Evolutionary conservation across 345 rosid genomes (phyloP), one percentile per base, ranked within the genome.

Genomic region (Citrus medica): DNA sequence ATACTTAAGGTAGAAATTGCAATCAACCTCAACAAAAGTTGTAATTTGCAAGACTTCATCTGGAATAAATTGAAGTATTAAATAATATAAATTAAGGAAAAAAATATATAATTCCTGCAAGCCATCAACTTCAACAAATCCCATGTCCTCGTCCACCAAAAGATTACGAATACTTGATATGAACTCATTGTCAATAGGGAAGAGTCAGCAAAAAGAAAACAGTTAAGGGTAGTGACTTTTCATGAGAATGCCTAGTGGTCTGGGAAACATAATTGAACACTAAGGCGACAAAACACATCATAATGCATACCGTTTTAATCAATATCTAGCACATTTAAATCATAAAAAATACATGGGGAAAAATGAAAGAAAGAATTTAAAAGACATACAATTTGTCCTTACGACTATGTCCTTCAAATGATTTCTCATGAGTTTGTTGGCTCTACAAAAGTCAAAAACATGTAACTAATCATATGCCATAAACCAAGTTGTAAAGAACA

Each of bases 371-470:
- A 30, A 24, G 4, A 63, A 27, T 22, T 17, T 40, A 76, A 73
- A 65, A 24, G 76, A 63, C 84, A 64, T 86, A 88, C 91, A 46
- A 66, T 79, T 81, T 73, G 73, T 73, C 80, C 22, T 81, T 53
- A 58, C 40, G 67, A 27, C 25, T 80, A 71, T 53, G 82, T 21
- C 71, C 73, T 5, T 40, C 69, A 74, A 53, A 61, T 27, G 80
- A 69, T 60, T 84, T 73, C 35, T 53, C 38, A 62, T 75, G 71
- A 66, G 78, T 40, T 66, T 56, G 69, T 53, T 74, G 68, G 42
- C 76, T 84, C 86, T 81, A 60, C 67, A 81, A 12, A 69, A 63
- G 72, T 56, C 37, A 19, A 28, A 79, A 79, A 33, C 61, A 46
- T 65, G 46, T 33, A 9, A 61, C 58, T 70, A 30, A 71, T 51